Conservation (phyloP, 2,329 filamentous ascomycete genomes). For the Aspergillus uvarum region DNA sequence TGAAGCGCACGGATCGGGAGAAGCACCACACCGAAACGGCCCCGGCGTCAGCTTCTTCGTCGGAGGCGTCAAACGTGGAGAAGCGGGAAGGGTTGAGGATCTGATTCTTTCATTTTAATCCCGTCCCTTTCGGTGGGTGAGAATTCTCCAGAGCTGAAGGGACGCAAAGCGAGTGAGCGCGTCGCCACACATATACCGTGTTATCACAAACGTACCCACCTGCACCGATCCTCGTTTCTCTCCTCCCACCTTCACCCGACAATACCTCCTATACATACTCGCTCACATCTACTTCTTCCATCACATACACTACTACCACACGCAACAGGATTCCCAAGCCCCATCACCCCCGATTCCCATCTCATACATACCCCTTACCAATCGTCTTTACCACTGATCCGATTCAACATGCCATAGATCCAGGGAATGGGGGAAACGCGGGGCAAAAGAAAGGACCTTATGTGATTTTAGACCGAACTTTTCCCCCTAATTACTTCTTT, state of each 20-base stretch:
- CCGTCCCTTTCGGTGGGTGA: too few species aligned
- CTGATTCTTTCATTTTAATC: too few species aligned
- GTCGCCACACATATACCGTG: too few species aligned
- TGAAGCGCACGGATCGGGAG: slow-evolving; percentile 20
- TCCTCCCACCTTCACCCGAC: too few species aligned
- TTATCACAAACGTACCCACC: too few species aligned
- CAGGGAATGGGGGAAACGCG: not conserved
- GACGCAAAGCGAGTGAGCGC: too few species aligned
- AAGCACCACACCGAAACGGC: slow-evolving; percentile 13
- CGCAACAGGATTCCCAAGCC: not conserved
- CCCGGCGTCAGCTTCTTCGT: not conserved
- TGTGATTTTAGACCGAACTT: not conserved
- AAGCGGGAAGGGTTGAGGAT: not conserved
- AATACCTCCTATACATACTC: too few species aligned
- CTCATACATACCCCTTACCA: not conserved
- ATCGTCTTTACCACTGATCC: not conserved
- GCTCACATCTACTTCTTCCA: not conserved
- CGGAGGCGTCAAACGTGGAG: not conserved
- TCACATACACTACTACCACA: not conserved
- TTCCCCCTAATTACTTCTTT: too few species aligned
- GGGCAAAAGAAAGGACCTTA: not conserved
- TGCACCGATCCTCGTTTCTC: too few species aligned
- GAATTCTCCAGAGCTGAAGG: too few species aligned
- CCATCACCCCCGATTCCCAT: not conserved
- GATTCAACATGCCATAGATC: not conserved